Evolutionary conservation across 805 yeast species (phyloP), one percentile per base, ranked within the genome.

Genomic region (Cyberlindnera sargentensis): DNA sequence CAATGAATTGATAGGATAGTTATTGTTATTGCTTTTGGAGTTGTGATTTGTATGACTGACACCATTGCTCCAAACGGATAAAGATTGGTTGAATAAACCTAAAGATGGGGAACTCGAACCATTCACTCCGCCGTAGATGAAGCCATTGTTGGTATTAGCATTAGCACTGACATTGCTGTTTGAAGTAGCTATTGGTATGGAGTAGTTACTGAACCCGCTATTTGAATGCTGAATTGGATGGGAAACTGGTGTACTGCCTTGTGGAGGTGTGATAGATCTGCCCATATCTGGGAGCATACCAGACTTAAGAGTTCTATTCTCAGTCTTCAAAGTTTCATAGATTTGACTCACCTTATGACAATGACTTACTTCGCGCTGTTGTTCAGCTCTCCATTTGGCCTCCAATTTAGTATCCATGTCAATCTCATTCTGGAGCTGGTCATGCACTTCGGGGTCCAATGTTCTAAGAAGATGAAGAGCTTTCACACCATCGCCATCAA

Each of bases 381-480:
- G 71, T 31, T 60, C 53, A 2, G 66, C 64, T 49, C 67, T 60
- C 72, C 71, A 68, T 42, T 60, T 62, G 4, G 67, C 60, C 42
- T 68, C 72, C 6, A 62, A 46, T 34, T 52, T 57, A 23, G 63
- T 55, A 47, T 69, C 74, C 6, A 51, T 46, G 11, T 49, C 51
- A 7, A 66, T 44, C 31, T 67, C 67, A 5, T 47, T 39, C 23
- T 47, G 51, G 24, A 69, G 30, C n/a, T 42, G 40, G 11, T 36
- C 33, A 45, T 54, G 46, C 4, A 50, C 28, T 1, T 34, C 37
- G 4, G 25, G 37, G 28, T 44, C 52, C 29, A 45, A 47, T 24
- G 56, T 53, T 57, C 43, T 45, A 28, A 57, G 33, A 5, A 36
- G 9, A 6, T 51, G 51, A 20, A 57, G 33, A 3, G 40, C 46